phyloP scores from a whole-genome alignment of 2,329 filamentous ascomycete species.

The Scorias spongiosa region DNA sequence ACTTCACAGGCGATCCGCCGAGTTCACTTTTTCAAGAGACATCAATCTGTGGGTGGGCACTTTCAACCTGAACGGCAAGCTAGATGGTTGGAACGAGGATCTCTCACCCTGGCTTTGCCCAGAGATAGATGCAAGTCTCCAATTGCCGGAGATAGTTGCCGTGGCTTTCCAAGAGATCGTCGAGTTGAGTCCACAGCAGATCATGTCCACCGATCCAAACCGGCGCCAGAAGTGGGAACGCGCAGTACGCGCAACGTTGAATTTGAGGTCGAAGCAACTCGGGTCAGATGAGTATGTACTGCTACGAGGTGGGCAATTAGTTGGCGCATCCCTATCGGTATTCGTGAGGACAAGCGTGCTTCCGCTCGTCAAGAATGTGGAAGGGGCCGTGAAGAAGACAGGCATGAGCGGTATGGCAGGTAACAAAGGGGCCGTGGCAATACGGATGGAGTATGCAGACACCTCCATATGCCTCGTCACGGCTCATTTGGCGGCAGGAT shows the following conservation, averaged over 20 bases:
- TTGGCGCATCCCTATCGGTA: slow-evolving; percentile 82
- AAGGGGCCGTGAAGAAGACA: slow-evolving; percentile 87
- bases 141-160: slow-evolving; percentile 70
- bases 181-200: slow-evolving; percentile 92
- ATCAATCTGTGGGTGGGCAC: slow-evolving; percentile 78
- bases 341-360: slow-evolving; percentile 72
- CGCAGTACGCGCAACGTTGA: slow-evolving; percentile 63
- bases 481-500: slow-evolving; percentile 88
- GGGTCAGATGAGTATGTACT: slow-evolving; percentile 72
- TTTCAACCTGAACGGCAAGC: slow-evolving; percentile 88
- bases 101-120: slow-evolving; percentile 77
- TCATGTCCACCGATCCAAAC: slow-evolving; percentile 93
- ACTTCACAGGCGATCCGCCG: slow-evolving; percentile 46
- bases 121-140: slow-evolving; percentile 35
- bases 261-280: slow-evolving; percentile 48
- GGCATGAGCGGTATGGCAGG: slow-evolving; percentile 94
- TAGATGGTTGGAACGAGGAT: slow-evolving; percentile 61
- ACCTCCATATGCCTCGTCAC: slow-evolving; percentile 92
- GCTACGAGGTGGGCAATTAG: slow-evolving; percentile 79
- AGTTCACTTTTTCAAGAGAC: slow-evolving; percentile 59
- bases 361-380: slow-evolving; percentile 82
- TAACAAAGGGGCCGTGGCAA: slow-evolving; percentile 94
- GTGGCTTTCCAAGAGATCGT: slow-evolving; percentile 97
- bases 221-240: slow-evolving; percentile 75
- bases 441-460: slow-evolving; percentile 85